phyloP scores from a whole-genome alignment of 345 rosid species.

The Populus nigra region DNA sequence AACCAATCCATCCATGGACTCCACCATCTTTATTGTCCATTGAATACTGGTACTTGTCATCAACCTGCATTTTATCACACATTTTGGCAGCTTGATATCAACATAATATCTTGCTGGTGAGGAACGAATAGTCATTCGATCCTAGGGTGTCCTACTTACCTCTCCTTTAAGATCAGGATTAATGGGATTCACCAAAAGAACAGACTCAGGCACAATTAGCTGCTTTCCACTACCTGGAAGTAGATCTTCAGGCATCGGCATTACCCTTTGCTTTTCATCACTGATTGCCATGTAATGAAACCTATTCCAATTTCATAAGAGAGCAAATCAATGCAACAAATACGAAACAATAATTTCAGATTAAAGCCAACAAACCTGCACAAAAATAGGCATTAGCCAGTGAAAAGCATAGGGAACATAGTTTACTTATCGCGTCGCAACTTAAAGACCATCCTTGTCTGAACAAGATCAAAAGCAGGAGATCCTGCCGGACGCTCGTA shows the following conservation, averaged over 20 bases:
- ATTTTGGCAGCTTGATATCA: neutral
- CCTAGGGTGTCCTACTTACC: constrained; percentile 40
- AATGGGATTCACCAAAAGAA: constrained; percentile 64
- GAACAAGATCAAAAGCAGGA: constrained; percentile 33
- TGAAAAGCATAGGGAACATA: neutral
- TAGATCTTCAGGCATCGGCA: constrained; percentile 44
- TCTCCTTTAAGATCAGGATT: constrained; percentile 62
- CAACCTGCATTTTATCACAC: constrained; percentile 32
- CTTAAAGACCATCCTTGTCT: constrained; percentile 41
- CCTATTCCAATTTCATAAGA: constrained; percentile 4
- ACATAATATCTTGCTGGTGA: neutral
- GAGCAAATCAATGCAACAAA: too few species aligned
- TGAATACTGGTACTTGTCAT: constrained; percentile 45
- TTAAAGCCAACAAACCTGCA: neutral
- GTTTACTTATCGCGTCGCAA: constrained; percentile 28
- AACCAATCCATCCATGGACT: constrained; percentile 46
- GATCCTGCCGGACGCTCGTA: constrained; percentile 32
- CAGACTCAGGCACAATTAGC: constrained; percentile 82
- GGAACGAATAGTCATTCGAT: neutral
- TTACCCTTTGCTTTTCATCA: constrained; percentile 38
- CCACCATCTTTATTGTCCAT: constrained; percentile 41
- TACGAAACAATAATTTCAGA: neutral
- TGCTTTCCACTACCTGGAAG: constrained; percentile 35
- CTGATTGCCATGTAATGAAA: constrained; percentile 47
- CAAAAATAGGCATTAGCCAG: neutral